These are phyloP conservation scores for Podila epigama DNA, from an alignment of 192 early-diverging fungal genomes.

Conservation along the genomic window DNA sequence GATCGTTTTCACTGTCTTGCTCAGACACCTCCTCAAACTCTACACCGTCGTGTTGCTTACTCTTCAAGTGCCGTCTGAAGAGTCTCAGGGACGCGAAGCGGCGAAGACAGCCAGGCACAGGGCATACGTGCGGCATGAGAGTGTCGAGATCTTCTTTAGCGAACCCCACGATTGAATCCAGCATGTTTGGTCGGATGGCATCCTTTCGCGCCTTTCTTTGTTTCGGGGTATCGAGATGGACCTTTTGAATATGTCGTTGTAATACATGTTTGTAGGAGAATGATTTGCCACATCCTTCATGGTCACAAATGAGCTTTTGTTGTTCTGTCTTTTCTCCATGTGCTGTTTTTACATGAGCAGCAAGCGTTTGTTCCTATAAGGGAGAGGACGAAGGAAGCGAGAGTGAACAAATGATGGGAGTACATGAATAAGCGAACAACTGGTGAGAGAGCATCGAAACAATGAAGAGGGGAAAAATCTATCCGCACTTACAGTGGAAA, in stretches of 20 bases:
- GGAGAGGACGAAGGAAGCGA: background rate
- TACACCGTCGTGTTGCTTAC: background rate
- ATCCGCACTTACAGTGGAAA: conserved; percentile 25
- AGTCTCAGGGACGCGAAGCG: conserved; percentile 13
- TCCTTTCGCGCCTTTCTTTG: conserved; percentile 16
- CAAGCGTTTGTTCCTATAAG: conserved; percentile 26
- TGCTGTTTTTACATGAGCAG: conserved; percentile 25
- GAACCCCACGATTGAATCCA: conserved; percentile 26
- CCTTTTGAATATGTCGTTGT: conserved; percentile 8
- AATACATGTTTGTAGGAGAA: conserved; percentile 41
- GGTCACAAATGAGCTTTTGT: conserved; percentile 36
- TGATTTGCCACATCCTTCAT: conserved; percentile 36
- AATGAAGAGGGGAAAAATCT: background rate
- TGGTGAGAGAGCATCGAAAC: background rate
- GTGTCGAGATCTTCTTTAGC: conserved; percentile 3
- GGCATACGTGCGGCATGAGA: conserved; percentile 23
- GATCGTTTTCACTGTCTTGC: background rate
- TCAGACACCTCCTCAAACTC: background rate
- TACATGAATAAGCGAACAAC: background rate
- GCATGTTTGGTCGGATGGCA: background rate
- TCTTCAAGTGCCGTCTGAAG: conserved; percentile 20
- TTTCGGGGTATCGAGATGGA: conserved; percentile 4
- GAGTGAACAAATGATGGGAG: background rate
- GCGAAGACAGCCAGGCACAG: conserved; percentile 5
- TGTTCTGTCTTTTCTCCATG: conserved; percentile 5